A percentile compares a stretch with the other conserved stretches of the same genome.
These are phyloP conservation scores for Pseudevernia furfuracea DNA, from an alignment of 495 filamentous ascomycete species.

Conservation along the genomic window DNA sequence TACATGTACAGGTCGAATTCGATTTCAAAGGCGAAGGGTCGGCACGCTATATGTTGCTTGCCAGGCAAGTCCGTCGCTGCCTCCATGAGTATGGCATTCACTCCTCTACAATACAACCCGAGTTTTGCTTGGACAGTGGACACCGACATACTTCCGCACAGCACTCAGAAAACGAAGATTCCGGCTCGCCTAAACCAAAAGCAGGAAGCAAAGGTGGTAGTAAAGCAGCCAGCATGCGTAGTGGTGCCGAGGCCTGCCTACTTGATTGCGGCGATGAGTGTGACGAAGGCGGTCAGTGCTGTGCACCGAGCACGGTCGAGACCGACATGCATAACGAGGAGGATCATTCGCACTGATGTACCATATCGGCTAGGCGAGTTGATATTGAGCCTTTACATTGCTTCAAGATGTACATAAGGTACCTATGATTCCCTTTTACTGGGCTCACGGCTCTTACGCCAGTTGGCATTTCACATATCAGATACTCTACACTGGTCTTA, in stretches of 20 bases:
- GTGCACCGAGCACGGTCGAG: constrained; percentile 33
- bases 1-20: constrained; percentile 83
- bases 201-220: constrained; percentile 34
- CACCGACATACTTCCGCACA: constrained; percentile 30
- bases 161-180: constrained; percentile 20
- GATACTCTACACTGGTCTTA: too few species aligned
- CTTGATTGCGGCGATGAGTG: constrained; percentile 84
- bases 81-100: constrained; percentile 95
- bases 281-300: constrained; percentile 62
- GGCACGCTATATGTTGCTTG: constrained; percentile 82
- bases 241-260: constrained; percentile 58
- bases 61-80: constrained; percentile 68
- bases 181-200: constrained; percentile 29
- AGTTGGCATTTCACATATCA: background rate
- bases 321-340: constrained; percentile 16
- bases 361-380: background rate
- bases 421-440: background rate
- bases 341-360: constrained; percentile 15
- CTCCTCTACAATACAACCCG: constrained; percentile 95
- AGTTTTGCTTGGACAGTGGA: constrained; percentile 64
- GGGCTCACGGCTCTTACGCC: background rate
- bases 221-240: constrained; percentile 43
- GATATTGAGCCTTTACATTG: background rate
- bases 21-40: constrained; percentile 64
- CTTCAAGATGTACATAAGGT: background rate